Evolutionary conservation across 768 basidiomycete genomes (phyloP), one percentile per base, ranked within the genome.

Genomic region (Trametes punicea): DNA sequence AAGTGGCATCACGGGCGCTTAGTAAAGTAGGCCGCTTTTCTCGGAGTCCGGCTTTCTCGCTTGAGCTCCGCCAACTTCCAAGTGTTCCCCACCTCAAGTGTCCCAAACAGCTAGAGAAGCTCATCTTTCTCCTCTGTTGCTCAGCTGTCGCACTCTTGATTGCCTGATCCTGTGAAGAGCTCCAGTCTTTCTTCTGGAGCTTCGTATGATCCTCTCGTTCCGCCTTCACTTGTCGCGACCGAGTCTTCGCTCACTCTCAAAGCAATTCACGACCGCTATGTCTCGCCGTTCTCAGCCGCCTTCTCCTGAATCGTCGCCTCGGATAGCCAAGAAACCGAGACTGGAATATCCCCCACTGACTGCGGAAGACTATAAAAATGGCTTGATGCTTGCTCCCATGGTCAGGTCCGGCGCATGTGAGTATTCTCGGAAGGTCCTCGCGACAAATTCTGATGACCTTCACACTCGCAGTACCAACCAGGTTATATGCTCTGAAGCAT

Each of bases 321-420:
- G 67, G 15, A 51, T 61, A 33, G 62, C 73, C 0, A 90, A 90
- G 67, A 80, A 83, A 7, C 73, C 75, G 36, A 81, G 76, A 63
- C 63, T 81, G 8, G 81, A 79, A 6, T 55, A 56, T 15, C 52
- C 59, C 4, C 80, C 83, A 61, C 77, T 90, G 16, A 85, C 85
- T 0, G 67, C 77, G 1, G 83, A 85, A 26, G 85, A 92, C 60
- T 99, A 93, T 75, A 87, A 86, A 61, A 80, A 91, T 73, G 95
- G 93, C 9, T 76, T 98, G 27, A 88, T 97, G 66, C 81, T 99
- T n/a, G 96, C 97, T 2, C 97, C 97, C 1, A 99, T 99, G 97
- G 97, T 99, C 49, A 82, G 94, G 67, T 96, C 92, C 55, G 92
- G 94, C 57, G 87, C 88, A 61, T 72, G 91, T 93, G 71, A 65